These are phyloP conservation scores for Hypsizygus ulmarius DNA, from an alignment of 1,284 basidiomycete species.

Conservation along the genomic window DNA sequence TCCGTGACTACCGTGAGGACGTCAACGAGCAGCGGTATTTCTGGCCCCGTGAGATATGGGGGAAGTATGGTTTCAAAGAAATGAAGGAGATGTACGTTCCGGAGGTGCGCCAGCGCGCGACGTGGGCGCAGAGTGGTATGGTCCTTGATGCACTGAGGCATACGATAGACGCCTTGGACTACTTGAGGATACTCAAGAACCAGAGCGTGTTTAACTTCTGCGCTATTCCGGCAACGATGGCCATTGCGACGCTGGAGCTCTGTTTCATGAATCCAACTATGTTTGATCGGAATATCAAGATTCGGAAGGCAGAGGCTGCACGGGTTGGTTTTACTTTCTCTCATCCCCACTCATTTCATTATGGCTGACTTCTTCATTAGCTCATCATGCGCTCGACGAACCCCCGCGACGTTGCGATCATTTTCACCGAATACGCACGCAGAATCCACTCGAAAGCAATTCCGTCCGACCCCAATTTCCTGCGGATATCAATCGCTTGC, in stretches of 20 bases:
- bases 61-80: constrained; percentile 68
- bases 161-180: constrained; percentile 85
- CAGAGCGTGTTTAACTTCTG: constrained; percentile 97
- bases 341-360: not conserved
- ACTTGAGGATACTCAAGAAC: constrained; percentile 83
- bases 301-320: constrained; percentile 90
- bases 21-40: constrained; percentile 84
- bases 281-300: constrained; percentile 91
- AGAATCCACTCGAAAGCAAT: constrained; percentile 80
- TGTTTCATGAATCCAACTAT: constrained; percentile 96
- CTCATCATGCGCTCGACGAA: constrained; percentile 91
- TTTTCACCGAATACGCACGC: constrained; percentile 83
- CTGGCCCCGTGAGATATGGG: constrained; percentile 97
- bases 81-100: constrained; percentile 60
- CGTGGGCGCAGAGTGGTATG: constrained; percentile 87
- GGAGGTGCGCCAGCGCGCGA: constrained; percentile 59
- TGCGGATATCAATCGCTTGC: constrained; percentile 77
- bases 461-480: constrained; percentile 85
- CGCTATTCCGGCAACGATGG: constrained; percentile 95
- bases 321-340: constrained; percentile 45
- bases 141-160: constrained; percentile 88
- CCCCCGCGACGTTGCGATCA: constrained; percentile 86
- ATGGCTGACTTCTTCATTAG: constrained; percentile 35
- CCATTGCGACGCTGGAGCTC: constrained; percentile 88
- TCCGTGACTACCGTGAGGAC: constrained; percentile 95